A percentile compares a stretch with the other conserved stretches of the same genome.
Evolutionary conservation across 768 basidiomycete species (phyloP).

Genomic region (Austroboletus eburneus): DNA sequence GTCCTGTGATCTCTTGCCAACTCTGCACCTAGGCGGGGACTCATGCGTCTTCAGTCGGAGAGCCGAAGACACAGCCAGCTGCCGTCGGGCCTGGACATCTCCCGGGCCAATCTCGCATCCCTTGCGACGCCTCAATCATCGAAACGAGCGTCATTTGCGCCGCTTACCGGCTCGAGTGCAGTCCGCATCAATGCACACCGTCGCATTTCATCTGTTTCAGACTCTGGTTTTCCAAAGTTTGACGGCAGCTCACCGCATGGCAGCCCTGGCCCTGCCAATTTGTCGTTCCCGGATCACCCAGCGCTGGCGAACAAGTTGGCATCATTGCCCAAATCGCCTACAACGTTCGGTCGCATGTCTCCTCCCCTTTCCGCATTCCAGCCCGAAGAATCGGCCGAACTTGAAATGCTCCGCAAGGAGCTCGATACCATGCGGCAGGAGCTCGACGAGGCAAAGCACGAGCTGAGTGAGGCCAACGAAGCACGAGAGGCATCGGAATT

Average conservation of each 20-base stretch:
- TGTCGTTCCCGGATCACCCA: constrained; percentile 32
- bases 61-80: constrained; percentile 58
- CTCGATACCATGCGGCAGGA: constrained; percentile 51
- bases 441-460: constrained; percentile 59
- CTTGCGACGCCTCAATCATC: constrained; percentile 46
- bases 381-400: constrained; percentile 36
- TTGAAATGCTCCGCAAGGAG: constrained; percentile 60
- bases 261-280: constrained; percentile 34
- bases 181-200: constrained; percentile 51
- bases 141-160: constrained; percentile 74
- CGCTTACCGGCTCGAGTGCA: constrained; percentile 54
- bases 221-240: constrained; percentile 40
- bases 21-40: constrained; percentile 53
- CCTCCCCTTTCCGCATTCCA: constrained; percentile 38
- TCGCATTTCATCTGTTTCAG: constrained; percentile 73
- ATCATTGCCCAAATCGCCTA: constrained; percentile 39
- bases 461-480: constrained; percentile 75
- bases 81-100: constrained; percentile 50
- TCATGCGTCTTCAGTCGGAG: constrained; percentile 84
- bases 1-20: constrained; percentile 4
- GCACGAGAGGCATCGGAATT: constrained; percentile 84
- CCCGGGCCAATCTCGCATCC: constrained; percentile 41
- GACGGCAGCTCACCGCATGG: constrained; percentile 29
- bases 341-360: constrained; percentile 49
- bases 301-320: constrained; percentile 17